Evolutionary conservation across 495 filamentous ascomycete species (phyloP).

Genomic region (Haplographium delicatum): DNA sequence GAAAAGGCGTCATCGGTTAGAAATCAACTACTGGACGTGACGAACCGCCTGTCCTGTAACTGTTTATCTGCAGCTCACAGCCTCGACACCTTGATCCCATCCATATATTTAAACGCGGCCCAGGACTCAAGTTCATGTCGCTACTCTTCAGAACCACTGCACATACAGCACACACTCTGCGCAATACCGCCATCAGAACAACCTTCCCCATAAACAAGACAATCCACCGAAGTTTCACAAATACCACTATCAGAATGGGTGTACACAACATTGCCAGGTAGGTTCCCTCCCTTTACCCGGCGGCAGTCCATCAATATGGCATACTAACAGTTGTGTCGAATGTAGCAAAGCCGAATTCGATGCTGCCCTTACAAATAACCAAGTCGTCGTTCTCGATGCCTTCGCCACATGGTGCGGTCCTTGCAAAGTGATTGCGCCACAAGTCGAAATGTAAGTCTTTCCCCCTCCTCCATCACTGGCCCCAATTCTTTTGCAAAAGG

Average conservation of each 20-base stretch:
- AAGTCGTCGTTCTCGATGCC: conserved; percentile 75
- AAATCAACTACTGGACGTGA: not conserved
- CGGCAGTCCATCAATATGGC: not conserved
- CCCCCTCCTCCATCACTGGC: conserved; percentile 5
- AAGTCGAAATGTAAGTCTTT: conserved; percentile 1
- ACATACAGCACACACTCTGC: not conserved
- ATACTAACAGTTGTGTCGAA: conserved; percentile 19
- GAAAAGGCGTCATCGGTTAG: conserved; percentile 1
- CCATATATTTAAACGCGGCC: not conserved
- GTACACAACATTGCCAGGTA: conserved; percentile 48
- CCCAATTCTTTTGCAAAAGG: not conserved
- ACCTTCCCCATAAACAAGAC: not conserved
- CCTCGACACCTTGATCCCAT: conserved; percentile 1
- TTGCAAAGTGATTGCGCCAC: conserved; percentile 83
- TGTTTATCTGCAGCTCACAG: not conserved
- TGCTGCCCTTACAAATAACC: conserved; percentile 43
- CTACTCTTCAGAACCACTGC: conserved; percentile 10
- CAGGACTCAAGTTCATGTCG: conserved; percentile 7
- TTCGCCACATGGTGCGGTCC: conserved; percentile 93
- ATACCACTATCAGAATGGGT: conserved; percentile 49
- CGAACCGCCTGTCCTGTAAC: not conserved
- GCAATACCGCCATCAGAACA: not conserved
- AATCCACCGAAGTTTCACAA: conserved; percentile 33
- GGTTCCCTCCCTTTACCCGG: conserved; percentile 19
- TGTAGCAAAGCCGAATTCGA: conserved; percentile 63